Conservation (phyloP, 345 rosid genomes). For the Camelina neglecta region DNA sequence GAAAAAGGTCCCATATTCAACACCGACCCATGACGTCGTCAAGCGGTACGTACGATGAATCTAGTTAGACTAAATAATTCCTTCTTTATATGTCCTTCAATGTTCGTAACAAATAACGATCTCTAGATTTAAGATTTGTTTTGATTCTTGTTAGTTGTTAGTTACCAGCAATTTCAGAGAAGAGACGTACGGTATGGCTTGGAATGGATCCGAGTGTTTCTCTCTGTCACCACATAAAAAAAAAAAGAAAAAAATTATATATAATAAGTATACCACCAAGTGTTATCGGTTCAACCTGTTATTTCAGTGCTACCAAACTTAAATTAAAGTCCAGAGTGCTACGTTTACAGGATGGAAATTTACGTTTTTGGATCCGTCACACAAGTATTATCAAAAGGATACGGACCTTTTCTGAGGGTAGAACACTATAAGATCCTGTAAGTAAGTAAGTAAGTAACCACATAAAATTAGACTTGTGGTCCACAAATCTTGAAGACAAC, state of each 20-base stretch:
- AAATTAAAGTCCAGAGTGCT: neutral
- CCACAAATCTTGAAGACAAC: neutral
- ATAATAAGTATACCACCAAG: neutral
- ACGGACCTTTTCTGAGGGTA: no score
- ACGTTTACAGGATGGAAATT: neutral
- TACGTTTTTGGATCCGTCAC: no score
- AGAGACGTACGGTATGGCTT: constrained; percentile 31
- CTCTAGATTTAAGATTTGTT: neutral
- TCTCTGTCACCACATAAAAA: neutral
- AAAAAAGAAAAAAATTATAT: neutral
- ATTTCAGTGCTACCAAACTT: neutral
- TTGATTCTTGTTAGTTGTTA: neutral
- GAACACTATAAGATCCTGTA: neutral
- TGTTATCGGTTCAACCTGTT: neutral
- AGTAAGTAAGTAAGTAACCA: neutral
- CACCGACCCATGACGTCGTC: neutral
- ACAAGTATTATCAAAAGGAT: no score
- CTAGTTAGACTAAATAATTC: constrained; percentile 15
- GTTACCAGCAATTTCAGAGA: constrained; percentile 9
- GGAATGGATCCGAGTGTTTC: constrained; percentile 34
- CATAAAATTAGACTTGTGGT: neutral
- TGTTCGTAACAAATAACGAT: constrained; percentile 14
- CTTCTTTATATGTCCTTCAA: neutral
- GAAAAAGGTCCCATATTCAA: neutral
- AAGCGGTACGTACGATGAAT: constrained; percentile 35